phyloP scores from a whole-genome alignment of 2,329 filamentous ascomycete genomes.

The Colletotrichum simmondsii region DNA sequence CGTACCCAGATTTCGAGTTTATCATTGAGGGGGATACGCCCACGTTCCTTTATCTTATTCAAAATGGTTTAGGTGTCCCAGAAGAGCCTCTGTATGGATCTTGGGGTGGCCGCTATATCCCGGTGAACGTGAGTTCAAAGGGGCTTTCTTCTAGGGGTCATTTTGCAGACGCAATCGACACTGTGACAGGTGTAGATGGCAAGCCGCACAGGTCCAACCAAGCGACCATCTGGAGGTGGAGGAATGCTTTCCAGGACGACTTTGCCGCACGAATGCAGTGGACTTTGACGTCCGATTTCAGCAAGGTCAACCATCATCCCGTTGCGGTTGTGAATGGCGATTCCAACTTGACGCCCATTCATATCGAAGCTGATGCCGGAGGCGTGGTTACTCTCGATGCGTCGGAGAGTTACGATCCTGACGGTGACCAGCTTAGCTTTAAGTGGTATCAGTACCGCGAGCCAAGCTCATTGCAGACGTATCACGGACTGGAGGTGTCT shows the following conservation, averaged over 20 bases:
- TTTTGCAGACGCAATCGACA: constrained; percentile 44
- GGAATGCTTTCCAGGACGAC: constrained; percentile 52
- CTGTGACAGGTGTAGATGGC: constrained; percentile 42
- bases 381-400: constrained; percentile 55
- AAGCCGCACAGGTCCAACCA: constrained; percentile 41
- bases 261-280: constrained; percentile 55
- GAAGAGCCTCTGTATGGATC: constrained; percentile 59
- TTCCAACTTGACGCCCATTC: constrained; percentile 48
- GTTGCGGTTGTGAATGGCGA: constrained; percentile 54
- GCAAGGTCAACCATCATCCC: constrained; percentile 57
- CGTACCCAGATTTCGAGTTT: constrained; percentile 59
- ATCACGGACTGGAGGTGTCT: constrained; percentile 50
- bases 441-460: constrained; percentile 62
- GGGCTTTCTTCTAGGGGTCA: constrained; percentile 32
- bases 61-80: constrained; percentile 57
- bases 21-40: constrained; percentile 66
- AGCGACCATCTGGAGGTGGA: constrained; percentile 55
- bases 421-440: constrained; percentile 54
- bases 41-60: constrained; percentile 59
- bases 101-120: constrained; percentile 60
- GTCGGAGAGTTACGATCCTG: constrained; percentile 56
- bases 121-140: constrained; percentile 42
- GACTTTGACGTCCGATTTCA: constrained; percentile 42
- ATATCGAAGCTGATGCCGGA: constrained; percentile 53
- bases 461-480: constrained; percentile 51